phyloP scores from a whole-genome alignment of 2,329 filamentous ascomycete species.

The Colletotrichum sp. region DNA sequence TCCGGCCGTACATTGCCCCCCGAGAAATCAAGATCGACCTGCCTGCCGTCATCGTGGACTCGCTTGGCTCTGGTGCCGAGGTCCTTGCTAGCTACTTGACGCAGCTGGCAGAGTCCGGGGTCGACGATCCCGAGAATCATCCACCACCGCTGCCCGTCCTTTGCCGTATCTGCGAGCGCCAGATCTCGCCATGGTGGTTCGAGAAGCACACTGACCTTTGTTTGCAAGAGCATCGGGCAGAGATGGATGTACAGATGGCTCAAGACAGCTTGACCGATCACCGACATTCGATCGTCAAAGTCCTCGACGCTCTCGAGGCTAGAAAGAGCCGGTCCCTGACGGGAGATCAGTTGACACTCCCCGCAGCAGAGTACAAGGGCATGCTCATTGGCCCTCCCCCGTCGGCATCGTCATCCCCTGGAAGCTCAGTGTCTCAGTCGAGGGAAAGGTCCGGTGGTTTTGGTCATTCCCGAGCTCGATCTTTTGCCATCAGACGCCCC shows the following conservation, averaged over 20 bases:
- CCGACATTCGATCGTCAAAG: slow-evolving; percentile 91
- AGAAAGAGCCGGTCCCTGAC: slow-evolving; percentile 69
- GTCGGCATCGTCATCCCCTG: slow-evolving; percentile 74
- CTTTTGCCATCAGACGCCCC: slow-evolving; percentile 89
- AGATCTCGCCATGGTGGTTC: slow-evolving; percentile 99
- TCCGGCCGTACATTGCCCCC: slow-evolving; percentile 86
- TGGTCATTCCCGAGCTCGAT: slow-evolving; percentile 81
- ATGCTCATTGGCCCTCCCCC: slow-evolving; percentile 80
- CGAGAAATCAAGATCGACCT: slow-evolving; percentile 96
- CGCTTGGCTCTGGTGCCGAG: slow-evolving; percentile 91
- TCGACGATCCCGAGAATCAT: slow-evolving; percentile 76
- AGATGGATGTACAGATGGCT: slow-evolving; percentile 97
- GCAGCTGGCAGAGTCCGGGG: slow-evolving; percentile 81
- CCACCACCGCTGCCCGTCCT: slow-evolving; percentile 85
- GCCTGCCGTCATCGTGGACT: slow-evolving; percentile 86
- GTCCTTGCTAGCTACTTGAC: slow-evolving; percentile 94
- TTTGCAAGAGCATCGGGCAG: slow-evolving; percentile 91
- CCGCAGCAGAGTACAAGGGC: slow-evolving; percentile 84
- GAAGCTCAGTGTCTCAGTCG: slow-evolving; percentile 74
- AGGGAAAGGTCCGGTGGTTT: slow-evolving; percentile 76
- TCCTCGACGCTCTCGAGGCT: slow-evolving; percentile 89
- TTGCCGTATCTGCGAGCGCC: slow-evolving; percentile 95
- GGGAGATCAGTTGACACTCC: slow-evolving; percentile 56
- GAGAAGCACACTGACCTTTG: slow-evolving; percentile 98
- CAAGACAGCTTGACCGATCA: slow-evolving; percentile 94